Evolutionary conservation across 768 basidiomycete genomes (phyloP).

Genomic region (Astraeus odoratus): DNA sequence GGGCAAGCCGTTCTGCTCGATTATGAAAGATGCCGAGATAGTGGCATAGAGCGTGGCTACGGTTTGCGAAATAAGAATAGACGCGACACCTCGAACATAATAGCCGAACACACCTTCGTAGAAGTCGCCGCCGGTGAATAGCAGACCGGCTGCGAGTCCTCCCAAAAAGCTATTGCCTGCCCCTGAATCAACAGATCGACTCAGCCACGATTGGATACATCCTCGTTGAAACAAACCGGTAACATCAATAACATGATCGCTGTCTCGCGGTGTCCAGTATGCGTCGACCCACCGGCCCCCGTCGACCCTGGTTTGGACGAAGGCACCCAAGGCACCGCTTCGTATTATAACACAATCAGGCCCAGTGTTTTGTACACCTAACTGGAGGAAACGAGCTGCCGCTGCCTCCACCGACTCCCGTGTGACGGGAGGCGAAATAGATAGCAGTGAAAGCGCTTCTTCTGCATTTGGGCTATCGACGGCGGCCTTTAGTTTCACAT

Average conservation of each 20-base stretch:
- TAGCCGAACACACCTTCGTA: constrained; percentile 47
- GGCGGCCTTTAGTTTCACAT: background rate
- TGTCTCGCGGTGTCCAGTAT: constrained; percentile 52
- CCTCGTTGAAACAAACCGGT: constrained; percentile 47
- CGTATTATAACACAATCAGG: constrained; percentile 66
- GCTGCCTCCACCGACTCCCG: constrained; percentile 58
- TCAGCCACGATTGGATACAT: background rate
- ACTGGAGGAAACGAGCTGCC: constrained; percentile 50
- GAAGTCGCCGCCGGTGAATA: constrained; percentile 49
- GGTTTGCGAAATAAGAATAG: constrained; percentile 6
- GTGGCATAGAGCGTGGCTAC: constrained; percentile 68
- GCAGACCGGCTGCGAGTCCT: constrained; percentile 71
- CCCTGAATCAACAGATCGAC: constrained; percentile 36
- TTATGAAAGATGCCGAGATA: constrained; percentile 74
- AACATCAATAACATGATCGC: constrained; percentile 62
- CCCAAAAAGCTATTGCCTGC: constrained; percentile 91
- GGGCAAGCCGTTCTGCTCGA: constrained; percentile 81
- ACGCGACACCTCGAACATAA: constrained; percentile 6
- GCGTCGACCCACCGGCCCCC: constrained; percentile 63
- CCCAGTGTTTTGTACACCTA: constrained; percentile 47
- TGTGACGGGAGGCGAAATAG: constrained; percentile 37
- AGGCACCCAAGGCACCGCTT: constrained; percentile 67
- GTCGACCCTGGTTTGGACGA: constrained; percentile 39
- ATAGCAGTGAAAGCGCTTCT: constrained; percentile 68
- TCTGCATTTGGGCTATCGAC: constrained; percentile 72